Conservation (phyloP, 2,329 filamentous ascomycete genomes). For the Stromatinia cepivora region DNA sequence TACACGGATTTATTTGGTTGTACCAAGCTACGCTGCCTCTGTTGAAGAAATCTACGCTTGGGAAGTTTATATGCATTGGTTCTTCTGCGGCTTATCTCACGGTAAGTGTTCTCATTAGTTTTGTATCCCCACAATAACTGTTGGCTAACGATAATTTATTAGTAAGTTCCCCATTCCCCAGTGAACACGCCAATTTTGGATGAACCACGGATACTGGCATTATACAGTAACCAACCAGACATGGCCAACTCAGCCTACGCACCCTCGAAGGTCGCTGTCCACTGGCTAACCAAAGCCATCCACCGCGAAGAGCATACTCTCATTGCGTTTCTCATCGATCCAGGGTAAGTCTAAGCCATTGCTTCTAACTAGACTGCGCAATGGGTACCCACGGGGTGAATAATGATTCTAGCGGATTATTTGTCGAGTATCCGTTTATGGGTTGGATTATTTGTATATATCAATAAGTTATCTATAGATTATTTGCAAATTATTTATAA, state of each 20-base stretch:
- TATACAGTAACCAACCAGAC: not conserved
- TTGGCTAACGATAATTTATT: not conserved
- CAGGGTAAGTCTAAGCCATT: too few relatives aligned
- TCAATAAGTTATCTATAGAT: too few relatives aligned
- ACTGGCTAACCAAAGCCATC: not conserved
- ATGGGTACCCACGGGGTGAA: too few relatives aligned
- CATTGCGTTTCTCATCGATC: not conserved
- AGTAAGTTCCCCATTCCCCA: not conserved
- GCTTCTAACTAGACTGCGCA: too few relatives aligned
- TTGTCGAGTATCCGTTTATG: too few relatives aligned
- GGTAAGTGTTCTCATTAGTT: not conserved
- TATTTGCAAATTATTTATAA: too few relatives aligned
- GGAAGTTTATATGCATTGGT: not conserved
- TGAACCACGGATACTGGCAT: not conserved
- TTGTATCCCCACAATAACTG: not conserved
- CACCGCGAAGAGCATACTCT: not conserved
- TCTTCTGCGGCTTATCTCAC: slow-evolving; percentile 1
- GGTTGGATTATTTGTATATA: too few relatives aligned
- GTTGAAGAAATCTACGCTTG: not conserved
- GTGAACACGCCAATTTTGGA: too few relatives aligned
- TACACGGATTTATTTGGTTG: not conserved
- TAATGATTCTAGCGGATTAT: too few relatives aligned
- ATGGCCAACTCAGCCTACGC: not conserved
- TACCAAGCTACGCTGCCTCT: not conserved
- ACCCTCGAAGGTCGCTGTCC: not conserved